phyloP scores from a whole-genome alignment of 495 filamentous ascomycete species.

The Neurospora sp. region DNA sequence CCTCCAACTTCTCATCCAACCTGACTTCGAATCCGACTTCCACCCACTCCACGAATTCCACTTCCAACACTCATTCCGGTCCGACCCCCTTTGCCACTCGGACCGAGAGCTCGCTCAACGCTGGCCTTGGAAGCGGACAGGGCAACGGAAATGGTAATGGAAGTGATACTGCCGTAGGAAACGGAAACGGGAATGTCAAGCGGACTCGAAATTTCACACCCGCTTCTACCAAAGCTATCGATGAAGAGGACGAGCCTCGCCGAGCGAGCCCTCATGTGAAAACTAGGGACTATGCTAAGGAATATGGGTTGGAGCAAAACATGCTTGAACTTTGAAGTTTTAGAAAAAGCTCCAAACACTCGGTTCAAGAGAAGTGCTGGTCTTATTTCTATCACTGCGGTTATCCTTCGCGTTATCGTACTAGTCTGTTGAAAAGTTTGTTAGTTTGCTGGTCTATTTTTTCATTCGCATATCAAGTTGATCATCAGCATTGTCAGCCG shows the following conservation, averaged over 20 bases:
- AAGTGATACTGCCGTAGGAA: background rate
- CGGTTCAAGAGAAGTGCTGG: background rate
- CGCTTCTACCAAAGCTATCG: conserved; percentile 29
- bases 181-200: conserved; percentile 17
- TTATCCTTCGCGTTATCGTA: background rate
- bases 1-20: background rate
- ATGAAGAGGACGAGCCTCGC: conserved; percentile 28
- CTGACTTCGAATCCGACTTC: background rate
- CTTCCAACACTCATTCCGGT: background rate
- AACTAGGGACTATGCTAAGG: background rate
- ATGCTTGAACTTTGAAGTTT: background rate
- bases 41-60: background rate
- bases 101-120: background rate
- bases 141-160: background rate
- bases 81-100: background rate
- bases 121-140: background rate
- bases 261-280: conserved; percentile 20
- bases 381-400: background rate
- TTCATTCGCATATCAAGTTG: background rate
- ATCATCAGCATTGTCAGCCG: background rate
- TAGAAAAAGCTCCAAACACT: background rate
- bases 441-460: background rate
- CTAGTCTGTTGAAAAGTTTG: background rate
- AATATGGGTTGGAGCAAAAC: background rate
- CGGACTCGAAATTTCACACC: conserved; percentile 37